Base-by-base conservation (phyloP, 371 early-diverging fungal species). In the Syncephalastrum monosporum region DNA sequence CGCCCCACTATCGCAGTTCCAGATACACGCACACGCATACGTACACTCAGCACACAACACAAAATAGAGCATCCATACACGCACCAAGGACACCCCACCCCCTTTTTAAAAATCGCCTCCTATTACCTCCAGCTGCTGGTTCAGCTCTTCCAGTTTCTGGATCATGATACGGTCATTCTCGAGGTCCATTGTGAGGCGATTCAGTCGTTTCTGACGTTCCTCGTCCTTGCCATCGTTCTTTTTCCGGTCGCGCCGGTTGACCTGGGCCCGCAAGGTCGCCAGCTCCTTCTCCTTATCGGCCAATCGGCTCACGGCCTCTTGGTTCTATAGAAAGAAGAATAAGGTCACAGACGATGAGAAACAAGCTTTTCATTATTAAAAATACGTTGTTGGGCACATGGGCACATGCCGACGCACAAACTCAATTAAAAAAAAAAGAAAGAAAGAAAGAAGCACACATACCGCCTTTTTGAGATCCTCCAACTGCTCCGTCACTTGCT, bases 81-180 rank as follows among this genome's bases (percentile, higher is more conserved):
- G 38, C 38, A 33, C 12, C 21, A 0, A 21, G 21, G 10, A 33
- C 33, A 3, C 7, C 33, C 23, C 46, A 5, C 12, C 23, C 19
- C 19, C 47, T 25, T 23, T 49, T 17, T 4, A 25, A 7, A 42
- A 59, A 14, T 45, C 21, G 29, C 44, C 19, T 44, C 14, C 23
- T 42, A 14, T 61, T 68, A 73, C 79, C 59, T 79, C 74, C 5
- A 79, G 53, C 24, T 79, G 75, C 17, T 63, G 60, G 24, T 75
- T 75, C 3, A 79, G 33, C 25, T 79, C 79, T 42, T 79, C 72
- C 13, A 79, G 23, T 58, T 71, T 75, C 50, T 71, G 73, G 8
- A 73, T 69, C 49, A 75, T 60, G 41, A 75, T 16, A 38, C 74
- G 67, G 45, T 77, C 77, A 44, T 63, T 64, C 53, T 79, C 79